These are phyloP conservation scores for Spathaspora boniae DNA, from an alignment of 805 yeast genomes.

Conservation along the genomic window DNA sequence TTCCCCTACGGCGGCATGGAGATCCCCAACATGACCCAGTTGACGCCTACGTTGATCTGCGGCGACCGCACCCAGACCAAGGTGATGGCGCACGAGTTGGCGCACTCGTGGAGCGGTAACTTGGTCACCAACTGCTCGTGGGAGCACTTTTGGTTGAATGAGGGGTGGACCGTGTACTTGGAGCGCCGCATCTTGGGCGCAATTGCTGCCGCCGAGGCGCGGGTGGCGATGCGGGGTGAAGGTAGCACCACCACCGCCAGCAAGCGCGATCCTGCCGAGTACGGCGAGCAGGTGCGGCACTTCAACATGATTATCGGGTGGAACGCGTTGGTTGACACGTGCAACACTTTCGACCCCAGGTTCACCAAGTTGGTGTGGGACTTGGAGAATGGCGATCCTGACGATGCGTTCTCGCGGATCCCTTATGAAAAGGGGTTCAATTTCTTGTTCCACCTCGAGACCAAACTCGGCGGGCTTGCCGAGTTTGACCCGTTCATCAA, in stretches of 20 bases:
- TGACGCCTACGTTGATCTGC: constrained; percentile 32
- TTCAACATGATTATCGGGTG: constrained; percentile 32
- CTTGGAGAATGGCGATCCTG: constrained; percentile 11
- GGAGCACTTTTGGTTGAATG: constrained; percentile 39
- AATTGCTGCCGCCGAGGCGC: constrained; percentile 23
- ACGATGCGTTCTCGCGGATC: constrained; percentile 25
- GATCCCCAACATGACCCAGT: constrained; percentile 32
- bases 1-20: constrained; percentile 42
- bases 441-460: constrained; percentile 27
- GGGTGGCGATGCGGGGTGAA: constrained; percentile 12
- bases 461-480: constrained; percentile 18
- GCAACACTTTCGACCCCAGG: constrained; percentile 18
- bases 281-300: constrained; percentile 31
- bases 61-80: constrained; percentile 31
- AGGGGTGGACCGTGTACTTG: constrained; percentile 36
- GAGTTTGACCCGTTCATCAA: constrained; percentile 28
- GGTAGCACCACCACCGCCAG: too few relatives aligned
- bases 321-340: constrained; percentile 24
- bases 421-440: constrained; percentile 37
- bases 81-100: constrained; percentile 37
- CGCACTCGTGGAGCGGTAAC: constrained; percentile 38
- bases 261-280: constrained; percentile 16
- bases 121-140: constrained; percentile 34
- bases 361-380: constrained; percentile 23
- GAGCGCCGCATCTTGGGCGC: constrained; percentile 33